A percentile compares a stretch with the other conserved stretches of the same genome.
Evolutionary conservation across 495 filamentous ascomycete genomes (phyloP).

Genomic region (Tuber magnatum): DNA sequence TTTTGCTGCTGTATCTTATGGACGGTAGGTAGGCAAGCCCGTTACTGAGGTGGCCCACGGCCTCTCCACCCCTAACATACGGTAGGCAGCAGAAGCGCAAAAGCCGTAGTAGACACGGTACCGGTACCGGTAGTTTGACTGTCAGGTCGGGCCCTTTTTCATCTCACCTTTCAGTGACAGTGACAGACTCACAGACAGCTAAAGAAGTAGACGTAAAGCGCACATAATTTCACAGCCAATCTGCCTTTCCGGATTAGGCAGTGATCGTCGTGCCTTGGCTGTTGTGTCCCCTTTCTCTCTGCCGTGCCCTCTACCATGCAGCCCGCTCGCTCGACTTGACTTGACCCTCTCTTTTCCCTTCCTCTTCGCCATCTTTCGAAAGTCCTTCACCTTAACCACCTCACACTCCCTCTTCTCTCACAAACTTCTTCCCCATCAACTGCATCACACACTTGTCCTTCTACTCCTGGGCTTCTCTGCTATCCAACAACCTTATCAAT

Average conservation of each 20-base stretch:
- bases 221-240: constrained; percentile 37
- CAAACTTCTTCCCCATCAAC: constrained; percentile 43
- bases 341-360: constrained; percentile 43
- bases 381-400: constrained; percentile 41
- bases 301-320: constrained; percentile 30
- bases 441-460: constrained; percentile 33
- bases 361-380: constrained; percentile 40
- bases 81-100: neutral
- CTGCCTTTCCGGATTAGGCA: constrained; percentile 25
- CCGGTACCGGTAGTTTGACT: neutral
- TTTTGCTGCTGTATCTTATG: neutral
- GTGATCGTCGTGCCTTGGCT: constrained; percentile 30
- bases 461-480: constrained; percentile 27
- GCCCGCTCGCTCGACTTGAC: constrained; percentile 15
- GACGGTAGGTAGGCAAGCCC: neutral
- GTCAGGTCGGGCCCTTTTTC: neutral
- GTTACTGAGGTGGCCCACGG: neutral
- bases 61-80: neutral
- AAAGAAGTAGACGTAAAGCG: constrained; percentile 25
- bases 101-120: neutral
- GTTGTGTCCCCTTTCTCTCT: constrained; percentile 37
- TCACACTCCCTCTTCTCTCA: constrained; percentile 37
- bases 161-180: neutral
- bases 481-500: constrained; percentile 32
- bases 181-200: neutral